Percentiles rank a stretch among this genome's conserved stretches.
Conservation (phyloP, 371 early-diverging fungal species). For the Fennellomyces sp. region DNA sequence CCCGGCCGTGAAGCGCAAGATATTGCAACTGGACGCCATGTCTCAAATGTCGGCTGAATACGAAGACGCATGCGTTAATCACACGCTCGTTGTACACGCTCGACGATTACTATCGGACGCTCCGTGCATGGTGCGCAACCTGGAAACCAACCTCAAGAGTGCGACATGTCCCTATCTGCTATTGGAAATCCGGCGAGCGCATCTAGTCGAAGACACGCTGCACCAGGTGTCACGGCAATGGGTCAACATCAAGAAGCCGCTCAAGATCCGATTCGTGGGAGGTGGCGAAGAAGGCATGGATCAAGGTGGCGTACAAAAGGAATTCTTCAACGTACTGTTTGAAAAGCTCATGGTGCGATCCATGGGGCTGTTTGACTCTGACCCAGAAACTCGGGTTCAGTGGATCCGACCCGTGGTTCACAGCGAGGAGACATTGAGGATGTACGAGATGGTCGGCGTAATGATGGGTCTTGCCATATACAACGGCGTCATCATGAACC, state of each 20-base stretch:
- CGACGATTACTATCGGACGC: constrained; percentile 70
- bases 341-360: constrained; percentile 87
- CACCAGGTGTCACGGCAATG: constrained; percentile 60
- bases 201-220: constrained; percentile 71
- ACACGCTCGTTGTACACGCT: constrained; percentile 69
- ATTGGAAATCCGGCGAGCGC: constrained; percentile 72
- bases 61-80: constrained; percentile 84
- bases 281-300: constrained; percentile 92
- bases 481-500: constrained; percentile 89
- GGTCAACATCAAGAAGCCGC: constrained; percentile 75
- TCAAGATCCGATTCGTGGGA: constrained; percentile 82
- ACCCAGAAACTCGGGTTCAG: constrained; percentile 71
- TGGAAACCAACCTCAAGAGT: constrained; percentile 44
- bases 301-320: constrained; percentile 96
- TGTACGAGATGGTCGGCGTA: constrained; percentile 90
- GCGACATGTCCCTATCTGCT: constrained; percentile 80
- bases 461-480: constrained; percentile 94
- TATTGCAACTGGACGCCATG: constrained; percentile 82
- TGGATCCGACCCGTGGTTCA: constrained; percentile 82
- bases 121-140: constrained; percentile 38
- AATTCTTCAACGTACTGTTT: constrained; percentile 91
- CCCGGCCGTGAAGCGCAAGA: constrained; percentile 74
- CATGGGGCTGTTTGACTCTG: constrained; percentile 65
- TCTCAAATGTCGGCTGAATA: constrained; percentile 82
- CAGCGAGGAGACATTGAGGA: constrained; percentile 25